Base-by-base conservation (phyloP, 176 grass and related monocot species). In the Carex parvula region DNA sequence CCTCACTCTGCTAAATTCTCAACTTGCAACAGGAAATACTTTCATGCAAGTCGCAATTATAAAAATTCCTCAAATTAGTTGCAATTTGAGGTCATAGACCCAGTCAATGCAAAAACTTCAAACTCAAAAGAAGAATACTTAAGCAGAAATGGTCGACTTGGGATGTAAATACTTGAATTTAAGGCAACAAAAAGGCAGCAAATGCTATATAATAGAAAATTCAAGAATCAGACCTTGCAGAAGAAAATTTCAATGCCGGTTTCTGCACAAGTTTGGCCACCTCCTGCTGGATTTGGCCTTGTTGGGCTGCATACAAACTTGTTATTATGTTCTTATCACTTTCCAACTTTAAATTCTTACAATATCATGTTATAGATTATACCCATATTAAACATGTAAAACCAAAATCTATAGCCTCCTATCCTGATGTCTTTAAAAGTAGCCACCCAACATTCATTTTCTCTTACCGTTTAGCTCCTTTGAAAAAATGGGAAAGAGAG, bases 161-260 rank as follows among this genome's bases (percentile, higher is more conserved):
- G 20, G 20, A 22, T 62, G 60, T 20, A 62, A 70, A 26, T 75
- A 30, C 48, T 76, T 76, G 48, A 16, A 55, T 76, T 75, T 56
- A 55, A 70, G n/a, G 71, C 11, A 26, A 74, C 5, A 12, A 16
- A 50, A 54, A 1, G n/a, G 21, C 12, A 6, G 22, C 1, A 54
- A 12, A 29, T 32, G 14, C 72, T 76, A 15, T 76, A 76, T 8
- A 55, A 55, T 54, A 29, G 48, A 76, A 54, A 76, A 32, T 76
- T 76, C 48, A 4, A 76, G 48, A 76, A 76, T 76, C 71, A 61
- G 24, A 89, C 96, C 91, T 99, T 99, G 88, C 85, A 95, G 73
- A 99, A 93, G 84, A 99, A 99, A 64, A 99, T 89, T 29, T 91
- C 87, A 65, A 93, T 95, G 81, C 96, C 96, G 16, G 93, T 90